Base-by-base conservation (phyloP, 805 yeast species). In the Starmerella vaccinii region DNA sequence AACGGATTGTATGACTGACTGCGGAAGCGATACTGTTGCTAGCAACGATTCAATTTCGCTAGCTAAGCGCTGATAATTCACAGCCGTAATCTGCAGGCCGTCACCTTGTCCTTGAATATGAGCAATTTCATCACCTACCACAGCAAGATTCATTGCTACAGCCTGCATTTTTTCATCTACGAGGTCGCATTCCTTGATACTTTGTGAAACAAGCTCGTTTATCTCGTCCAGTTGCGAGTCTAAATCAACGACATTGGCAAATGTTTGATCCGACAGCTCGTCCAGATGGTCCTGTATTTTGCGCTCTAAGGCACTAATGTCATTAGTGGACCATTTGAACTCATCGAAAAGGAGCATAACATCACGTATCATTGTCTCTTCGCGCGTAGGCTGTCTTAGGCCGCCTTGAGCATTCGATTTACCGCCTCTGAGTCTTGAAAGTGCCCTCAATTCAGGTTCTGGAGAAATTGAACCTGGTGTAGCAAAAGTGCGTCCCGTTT, bases 81-180 rank as follows among this genome's bases (percentile, higher is more conserved):
- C 80, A 5, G 90, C 78, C 57, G 81, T 81, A 6, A 89, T 82
- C 65, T 89, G 96, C 16, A 87, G 66, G 45, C 95, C 95, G 59
- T 82, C 78, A 2, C 89, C 80, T 61, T 82, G 84, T 32, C 72
- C 71, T 61, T 87, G 95, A 38, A 88, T 79, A 47, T 74, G 76
- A 42, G 76, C 75, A 46, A 89, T 78, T 53, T 84, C 90, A 3
- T 78, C 78, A 13, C 80, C 75, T 33, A 86, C 76, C 2, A 80
- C 74, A 13, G 80, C 73, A 45, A 82, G 65, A 54, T 81, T 84
- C 56, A 81, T 80, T 15, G 77, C 71, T 56, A 79, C 79, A 29
- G 76, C 68, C 2, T 78, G 74, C 49, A 82, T 65, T 15, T 74
- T 64, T 1, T 80, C 77, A 48, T 74, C 78, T 47, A 83, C 68